Percentiles rank a stretch among this genome's conserved stretches.
These are phyloP conservation scores for Phaffomyces antillensis DNA, from an alignment of 805 yeast genomes.

Conservation along the genomic window DNA sequence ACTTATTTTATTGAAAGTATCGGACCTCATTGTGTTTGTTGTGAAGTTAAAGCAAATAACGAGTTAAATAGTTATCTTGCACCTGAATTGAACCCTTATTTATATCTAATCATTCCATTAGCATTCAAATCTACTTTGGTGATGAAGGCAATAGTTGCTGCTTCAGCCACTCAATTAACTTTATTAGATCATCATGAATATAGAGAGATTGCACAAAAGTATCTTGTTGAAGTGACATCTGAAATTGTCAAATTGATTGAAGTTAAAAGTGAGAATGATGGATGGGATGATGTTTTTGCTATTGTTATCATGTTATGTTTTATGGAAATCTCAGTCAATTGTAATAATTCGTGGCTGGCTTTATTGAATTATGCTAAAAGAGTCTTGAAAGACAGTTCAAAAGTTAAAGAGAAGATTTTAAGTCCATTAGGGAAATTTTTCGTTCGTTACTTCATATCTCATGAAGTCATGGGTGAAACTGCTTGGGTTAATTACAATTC, in stretches of 20 bases:
- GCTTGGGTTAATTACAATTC: slow-evolving; percentile 27
- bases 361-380: slow-evolving; percentile 32
- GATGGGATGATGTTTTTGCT: slow-evolving; percentile 36
- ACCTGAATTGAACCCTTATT: slow-evolving; percentile 31
- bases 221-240: slow-evolving; percentile 24
- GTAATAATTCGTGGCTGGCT: slow-evolving; percentile 32
- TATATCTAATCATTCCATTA: slow-evolving; percentile 31
- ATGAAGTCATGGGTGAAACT: slow-evolving; percentile 39
- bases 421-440: slow-evolving; percentile 31
- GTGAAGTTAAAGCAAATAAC: slow-evolving; percentile 22
- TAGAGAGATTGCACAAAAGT: slow-evolving; percentile 22
- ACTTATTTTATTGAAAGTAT: slow-evolving; percentile 29
- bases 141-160: slow-evolving; percentile 29
- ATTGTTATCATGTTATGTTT: slow-evolving; percentile 34
- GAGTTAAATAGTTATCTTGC: slow-evolving; percentile 12
- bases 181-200: slow-evolving; percentile 25
- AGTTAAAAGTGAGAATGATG: slow-evolving; percentile 18
- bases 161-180: slow-evolving; percentile 30
- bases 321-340: slow-evolving; percentile 34
- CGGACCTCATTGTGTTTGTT: slow-evolving; percentile 35
- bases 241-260: slow-evolving; percentile 27
- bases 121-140: slow-evolving; percentile 28
- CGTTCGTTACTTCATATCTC: slow-evolving; percentile 32
- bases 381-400: slow-evolving; percentile 24
- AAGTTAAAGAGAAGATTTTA: slow-evolving; percentile 18